Evolutionary conservation across 2,329 filamentous ascomycete genomes (phyloP).

Genomic region (Teratosphaeria zuluensis): DNA sequence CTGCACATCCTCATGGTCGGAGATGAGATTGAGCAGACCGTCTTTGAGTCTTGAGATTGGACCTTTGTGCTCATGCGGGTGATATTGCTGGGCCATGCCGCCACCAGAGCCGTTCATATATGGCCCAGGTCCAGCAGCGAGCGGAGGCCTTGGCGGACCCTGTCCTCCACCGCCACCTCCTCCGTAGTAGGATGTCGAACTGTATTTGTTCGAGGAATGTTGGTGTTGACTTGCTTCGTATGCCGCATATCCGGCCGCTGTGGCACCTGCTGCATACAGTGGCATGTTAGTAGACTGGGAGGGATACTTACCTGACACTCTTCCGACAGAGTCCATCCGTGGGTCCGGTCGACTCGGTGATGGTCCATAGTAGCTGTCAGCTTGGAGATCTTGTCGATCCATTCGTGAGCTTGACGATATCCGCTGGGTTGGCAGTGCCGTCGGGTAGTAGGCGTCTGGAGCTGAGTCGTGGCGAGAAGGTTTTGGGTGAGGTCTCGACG

Average conservation of each 20-base stretch:
- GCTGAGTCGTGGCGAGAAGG: background rate
- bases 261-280: constrained; percentile 37
- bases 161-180: constrained; percentile 9
- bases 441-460: background rate
- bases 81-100: constrained; percentile 12
- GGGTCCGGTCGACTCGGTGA: constrained; percentile 1
- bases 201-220: constrained; percentile 14
- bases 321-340: constrained; percentile 12
- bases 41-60: constrained; percentile 52
- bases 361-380: constrained; percentile 4
- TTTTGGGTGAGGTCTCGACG: background rate
- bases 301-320: constrained; percentile 33
- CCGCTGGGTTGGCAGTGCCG: background rate
- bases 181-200: constrained; percentile 5
- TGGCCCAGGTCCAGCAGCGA: constrained; percentile 4
- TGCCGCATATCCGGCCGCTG: constrained; percentile 31
- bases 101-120: constrained; percentile 5
- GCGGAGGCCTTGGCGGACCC: constrained; percentile 13
- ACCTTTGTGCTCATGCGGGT: constrained; percentile 43
- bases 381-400: background rate
- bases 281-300: constrained; percentile 35
- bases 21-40: constrained; percentile 35
- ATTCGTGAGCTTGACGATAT: background rate
- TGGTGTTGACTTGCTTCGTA: constrained; percentile 32
- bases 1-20: constrained; percentile 47